phyloP scores from a whole-genome alignment of 2,329 filamentous ascomycete species.

The Scleromitrula shiraiana region DNA sequence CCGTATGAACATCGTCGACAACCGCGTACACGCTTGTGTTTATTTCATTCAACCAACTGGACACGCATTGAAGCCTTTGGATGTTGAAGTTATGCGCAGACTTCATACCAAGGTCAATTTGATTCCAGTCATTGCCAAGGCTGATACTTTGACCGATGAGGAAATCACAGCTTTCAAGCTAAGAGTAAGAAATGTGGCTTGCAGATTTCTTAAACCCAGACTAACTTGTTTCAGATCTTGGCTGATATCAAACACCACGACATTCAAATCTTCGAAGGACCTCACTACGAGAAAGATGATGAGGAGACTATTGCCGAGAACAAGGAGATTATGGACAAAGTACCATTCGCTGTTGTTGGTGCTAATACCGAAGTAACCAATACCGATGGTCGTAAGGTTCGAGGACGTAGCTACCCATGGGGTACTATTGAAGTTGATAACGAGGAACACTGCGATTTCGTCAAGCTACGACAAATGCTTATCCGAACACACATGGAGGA shows the following conservation, averaged over 20 bases:
- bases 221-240: constrained; percentile 61
- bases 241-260: constrained; percentile 94
- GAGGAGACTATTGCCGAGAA: constrained; percentile 99
- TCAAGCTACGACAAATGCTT: constrained; percentile 99
- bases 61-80: constrained; percentile 94
- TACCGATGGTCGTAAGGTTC: constrained; percentile 87
- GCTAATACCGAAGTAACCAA: constrained; percentile 91
- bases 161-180: constrained; percentile 93
- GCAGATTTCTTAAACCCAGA: background rate
- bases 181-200: constrained; percentile 58
- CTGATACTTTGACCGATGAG: constrained; percentile 94
- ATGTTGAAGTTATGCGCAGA: constrained; percentile 98
- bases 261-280: constrained; percentile 98
- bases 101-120: constrained; percentile 99
- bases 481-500: constrained; percentile 99
- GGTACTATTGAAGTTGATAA: constrained; percentile 99
- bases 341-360: constrained; percentile 95
- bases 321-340: constrained; percentile 99
- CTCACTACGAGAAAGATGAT: constrained; percentile 96
- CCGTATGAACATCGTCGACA: constrained; percentile 99
- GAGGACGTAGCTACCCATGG: constrained; percentile 95
- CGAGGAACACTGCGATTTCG: constrained; percentile 99
- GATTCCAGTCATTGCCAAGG: constrained; percentile 98
- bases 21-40: constrained; percentile 96
- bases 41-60: constrained; percentile 99